Base-by-base conservation (phyloP, 768 basidiomycete species). In the Dictyophora rubrovolvata region DNA sequence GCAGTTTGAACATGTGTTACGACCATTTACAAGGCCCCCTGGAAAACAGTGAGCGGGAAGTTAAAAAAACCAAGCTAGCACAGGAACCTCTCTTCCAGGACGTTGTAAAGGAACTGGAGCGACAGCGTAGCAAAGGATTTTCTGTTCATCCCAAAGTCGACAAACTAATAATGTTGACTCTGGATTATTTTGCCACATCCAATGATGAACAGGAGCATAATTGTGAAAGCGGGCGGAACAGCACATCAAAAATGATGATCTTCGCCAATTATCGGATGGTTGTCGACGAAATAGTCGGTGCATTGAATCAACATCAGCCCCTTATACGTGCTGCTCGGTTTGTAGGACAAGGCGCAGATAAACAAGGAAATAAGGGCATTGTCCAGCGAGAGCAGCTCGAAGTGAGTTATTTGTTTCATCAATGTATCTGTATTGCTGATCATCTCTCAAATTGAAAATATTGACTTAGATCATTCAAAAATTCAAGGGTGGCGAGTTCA, bases 101-200 rank as follows among this genome's bases (percentile, higher is more conserved):
- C 28, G 71, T 93, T 23, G 76, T 93, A 63, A 69, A 73, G 36
- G 86, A 89, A 67, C 75, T 94, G 17, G 82, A 88, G 55, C 66
- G 66, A n/a, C 80, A 84, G 66, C 73, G 73, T 55, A 73, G 71
- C 23, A 69, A 71, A 9, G 85, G 84, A 4, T 83, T 85, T 65
- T 69, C 76, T 1, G 68, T 79, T 55, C 95, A 99, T 71, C 95
- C 95, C 3, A 99, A 99, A 75, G 87, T 97, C 83, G 91, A 92
- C 51, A 85, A 79, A 60, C 77, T 95, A 11, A 84, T 84, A 59
- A 73, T 75, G 2, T 74, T 98, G 28, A 73, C 92, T 6, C 71
- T 94, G 17, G 81, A 89, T 48, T 88, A 96, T 70, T 96, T 97
- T 67, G 80, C 78, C 3, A 73, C 80, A 59, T 68, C 55, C 14